These are phyloP conservation scores for Melastoma candidum DNA, from an alignment of 441 rosid species.

Conservation along the genomic window DNA sequence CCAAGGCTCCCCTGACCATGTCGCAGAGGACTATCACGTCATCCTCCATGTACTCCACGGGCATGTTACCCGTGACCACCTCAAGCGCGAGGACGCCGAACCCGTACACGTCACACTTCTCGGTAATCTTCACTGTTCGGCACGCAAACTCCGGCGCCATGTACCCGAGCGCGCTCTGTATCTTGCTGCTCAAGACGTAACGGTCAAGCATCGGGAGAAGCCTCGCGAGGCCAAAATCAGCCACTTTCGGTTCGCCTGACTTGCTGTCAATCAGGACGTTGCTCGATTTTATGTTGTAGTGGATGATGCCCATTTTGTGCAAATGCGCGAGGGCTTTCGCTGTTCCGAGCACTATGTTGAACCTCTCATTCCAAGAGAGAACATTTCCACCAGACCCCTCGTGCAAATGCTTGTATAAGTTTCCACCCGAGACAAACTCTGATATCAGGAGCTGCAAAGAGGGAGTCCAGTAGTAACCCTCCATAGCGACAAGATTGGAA, in stretches of 20 bases:
- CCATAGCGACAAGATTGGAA: conserved; percentile 44
- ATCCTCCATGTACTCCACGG: conserved; percentile 96
- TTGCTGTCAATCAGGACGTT: conserved; percentile 41
- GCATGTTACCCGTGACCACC: conserved; percentile 75
- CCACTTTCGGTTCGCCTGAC: conserved; percentile 57
- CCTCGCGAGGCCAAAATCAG: conserved; percentile 62
- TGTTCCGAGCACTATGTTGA: conserved; percentile 52
- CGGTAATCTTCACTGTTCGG: conserved; percentile 61
- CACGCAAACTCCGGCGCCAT: conserved; percentile 84
- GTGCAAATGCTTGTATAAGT: conserved; percentile 57
- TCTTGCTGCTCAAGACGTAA: conserved; percentile 62
- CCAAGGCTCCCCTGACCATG: conserved; percentile 79
- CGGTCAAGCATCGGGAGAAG: conserved; percentile 69
- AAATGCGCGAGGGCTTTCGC: conserved; percentile 51
- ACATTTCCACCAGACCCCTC: conserved; percentile 34
- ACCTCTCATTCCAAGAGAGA: conserved; percentile 61
- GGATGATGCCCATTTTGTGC: conserved; percentile 57
- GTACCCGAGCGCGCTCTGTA: conserved; percentile 71
- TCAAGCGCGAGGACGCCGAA: conserved; percentile 61
- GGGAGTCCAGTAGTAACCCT: conserved; percentile 72
- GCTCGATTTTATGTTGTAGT: conserved; percentile 68
- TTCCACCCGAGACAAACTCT: conserved; percentile 59
- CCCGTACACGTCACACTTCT: conserved; percentile 70
- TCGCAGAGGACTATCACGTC: conserved; percentile 91
- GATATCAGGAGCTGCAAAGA: conserved; percentile 63